Evolutionary conservation across 495 filamentous ascomycete species (phyloP).

Genomic region (Rostrohypoxylon terebratum): DNA sequence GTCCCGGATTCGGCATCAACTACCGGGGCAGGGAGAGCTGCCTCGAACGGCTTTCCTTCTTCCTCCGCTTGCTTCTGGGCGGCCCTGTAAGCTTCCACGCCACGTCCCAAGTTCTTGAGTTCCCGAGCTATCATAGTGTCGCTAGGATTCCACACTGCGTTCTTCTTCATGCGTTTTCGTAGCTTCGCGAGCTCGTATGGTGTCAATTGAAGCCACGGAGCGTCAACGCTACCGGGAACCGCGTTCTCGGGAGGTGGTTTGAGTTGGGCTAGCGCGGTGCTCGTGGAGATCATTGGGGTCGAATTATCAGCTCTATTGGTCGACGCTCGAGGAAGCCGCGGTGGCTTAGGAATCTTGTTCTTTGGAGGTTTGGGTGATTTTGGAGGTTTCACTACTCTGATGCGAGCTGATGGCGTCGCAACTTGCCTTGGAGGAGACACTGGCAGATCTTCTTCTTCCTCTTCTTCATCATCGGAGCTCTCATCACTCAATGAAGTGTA

Average conservation of each 20-base stretch:
- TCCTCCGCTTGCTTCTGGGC: slow-evolving; percentile 76
- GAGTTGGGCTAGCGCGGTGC: slow-evolving; percentile 79
- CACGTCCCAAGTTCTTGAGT: slow-evolving; percentile 79
- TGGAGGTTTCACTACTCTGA: slow-evolving; percentile 56
- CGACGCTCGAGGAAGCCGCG: slow-evolving; percentile 58
- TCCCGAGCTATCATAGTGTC: slow-evolving; percentile 97
- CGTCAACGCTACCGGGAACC: slow-evolving; percentile 76
- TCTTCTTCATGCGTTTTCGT: slow-evolving; percentile 99
- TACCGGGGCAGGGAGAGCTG: slow-evolving; percentile 57
- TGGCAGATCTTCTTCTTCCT: slow-evolving; percentile 48
- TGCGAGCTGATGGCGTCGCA: slow-evolving; percentile 53
- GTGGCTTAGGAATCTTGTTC: slow-evolving; percentile 53
- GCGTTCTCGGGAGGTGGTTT: slow-evolving; percentile 84
- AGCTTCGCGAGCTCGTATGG: slow-evolving; percentile 91
- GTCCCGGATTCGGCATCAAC: slow-evolving; percentile 61
- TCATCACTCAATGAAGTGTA: slow-evolving; percentile 60
- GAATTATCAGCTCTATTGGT: slow-evolving; percentile 50
- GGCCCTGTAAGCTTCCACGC: slow-evolving; percentile 76
- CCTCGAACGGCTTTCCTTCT: slow-evolving; percentile 72
- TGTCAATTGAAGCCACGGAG: slow-evolving; percentile 91
- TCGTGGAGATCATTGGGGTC: slow-evolving; percentile 75
- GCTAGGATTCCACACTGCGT: slow-evolving; percentile 92
- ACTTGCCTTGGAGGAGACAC: slow-evolving; percentile 47
- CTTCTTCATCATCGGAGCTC: slow-evolving; percentile 55
- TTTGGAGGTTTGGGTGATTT: slow-evolving; percentile 58